Base-by-base conservation (phyloP, 2,329 filamentous ascomycete genomes). In the Aspergillus hortae region DNA sequence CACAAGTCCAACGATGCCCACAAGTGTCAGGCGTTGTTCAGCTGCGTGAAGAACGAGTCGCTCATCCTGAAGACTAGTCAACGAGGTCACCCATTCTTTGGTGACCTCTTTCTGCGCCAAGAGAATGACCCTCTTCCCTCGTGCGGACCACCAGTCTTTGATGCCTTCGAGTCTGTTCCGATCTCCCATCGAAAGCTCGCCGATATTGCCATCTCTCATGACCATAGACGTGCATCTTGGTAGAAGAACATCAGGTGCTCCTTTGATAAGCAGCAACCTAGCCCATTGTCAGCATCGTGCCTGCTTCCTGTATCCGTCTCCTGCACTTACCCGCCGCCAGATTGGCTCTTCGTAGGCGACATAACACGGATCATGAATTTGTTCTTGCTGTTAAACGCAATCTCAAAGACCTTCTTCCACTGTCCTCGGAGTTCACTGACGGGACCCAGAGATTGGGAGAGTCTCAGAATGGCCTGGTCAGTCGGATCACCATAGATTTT, bases 351-450 rank as follows among this genome's bases (percentile, higher is more conserved):
- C 4, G 12, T 62, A 53, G 7, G 53, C 51, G 1, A 66, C 45
- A 86, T 80, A 0, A 85, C 79, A 32, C 83, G 79, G 49, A 91
- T 81, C 83, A 90, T 91, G 65, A 85, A 91, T 69, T 92, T 92
- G 72, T 90, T 91, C 75, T 89, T 89, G 71, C 86, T 89, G 73
- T 91, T 91, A 68, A 92, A 92, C 0, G 86, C 82, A 25, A 89
- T 74, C 49, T 87, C 83, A 59, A 84, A 90, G 2, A 81, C 78
- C 48, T 81, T 84, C 47, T 80, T 79, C 86, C 86, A 90, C 56
- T 79, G 75, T 12, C 77, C 75, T 6, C 84, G 80, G 4, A 87
- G 71, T 46, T 86, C 79, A 0, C 77, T 69, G 0, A 89, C 82
- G 0, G 81, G 73, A 0, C 80, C 80, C 44, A 91, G 75, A 3